These are phyloP conservation scores for Phylloporus sp. DNA, from an alignment of 768 basidiomycete species.

Conservation along the genomic window DNA sequence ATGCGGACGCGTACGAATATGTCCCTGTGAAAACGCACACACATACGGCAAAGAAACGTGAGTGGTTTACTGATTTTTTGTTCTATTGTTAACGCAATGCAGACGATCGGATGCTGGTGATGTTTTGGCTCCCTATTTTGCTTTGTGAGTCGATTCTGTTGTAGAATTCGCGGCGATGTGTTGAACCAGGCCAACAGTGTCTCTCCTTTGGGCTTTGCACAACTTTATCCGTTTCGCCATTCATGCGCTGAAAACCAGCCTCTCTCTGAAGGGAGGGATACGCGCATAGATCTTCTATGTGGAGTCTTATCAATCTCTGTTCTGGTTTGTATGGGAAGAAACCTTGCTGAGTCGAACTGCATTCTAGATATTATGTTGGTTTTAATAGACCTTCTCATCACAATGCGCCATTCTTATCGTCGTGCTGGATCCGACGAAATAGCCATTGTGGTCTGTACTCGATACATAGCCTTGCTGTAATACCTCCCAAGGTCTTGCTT, in stretches of 20 bases:
- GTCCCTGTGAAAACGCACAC: slow-evolving; percentile 44
- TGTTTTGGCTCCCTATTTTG: slow-evolving; percentile 86
- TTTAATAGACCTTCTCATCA: slow-evolving; percentile 3
- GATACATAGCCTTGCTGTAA: slow-evolving; percentile 21
- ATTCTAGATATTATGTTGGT: slow-evolving; percentile 3
- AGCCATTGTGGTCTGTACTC: slow-evolving; percentile 17
- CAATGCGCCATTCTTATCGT: slow-evolving; percentile 13
- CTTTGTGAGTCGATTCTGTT: slow-evolving; percentile 51
- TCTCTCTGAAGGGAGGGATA: slow-evolving; percentile 43
- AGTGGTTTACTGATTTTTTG: slow-evolving; percentile 11
- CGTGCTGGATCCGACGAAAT: slow-evolving; percentile 18
- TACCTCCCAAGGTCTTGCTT: background rate
- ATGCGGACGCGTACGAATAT: slow-evolving; percentile 67
- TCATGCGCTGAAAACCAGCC: slow-evolving; percentile 44
- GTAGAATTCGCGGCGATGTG: background rate
- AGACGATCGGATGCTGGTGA: slow-evolving; percentile 82
- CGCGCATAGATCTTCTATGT: slow-evolving; percentile 25
- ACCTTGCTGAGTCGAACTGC: background rate
- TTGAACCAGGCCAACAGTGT: slow-evolving; percentile 35
- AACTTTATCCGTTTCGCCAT: slow-evolving; percentile 51
- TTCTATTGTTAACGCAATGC: slow-evolving; percentile 3
- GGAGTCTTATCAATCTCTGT: slow-evolving; percentile 2
- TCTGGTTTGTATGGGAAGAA: background rate
- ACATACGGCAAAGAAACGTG: slow-evolving; percentile 62
- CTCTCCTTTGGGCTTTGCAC: slow-evolving; percentile 59